These are phyloP conservation scores for Pulveroboletus ridleyi DNA, from an alignment of 1,284 basidiomycete species.

Conservation along the genomic window DNA sequence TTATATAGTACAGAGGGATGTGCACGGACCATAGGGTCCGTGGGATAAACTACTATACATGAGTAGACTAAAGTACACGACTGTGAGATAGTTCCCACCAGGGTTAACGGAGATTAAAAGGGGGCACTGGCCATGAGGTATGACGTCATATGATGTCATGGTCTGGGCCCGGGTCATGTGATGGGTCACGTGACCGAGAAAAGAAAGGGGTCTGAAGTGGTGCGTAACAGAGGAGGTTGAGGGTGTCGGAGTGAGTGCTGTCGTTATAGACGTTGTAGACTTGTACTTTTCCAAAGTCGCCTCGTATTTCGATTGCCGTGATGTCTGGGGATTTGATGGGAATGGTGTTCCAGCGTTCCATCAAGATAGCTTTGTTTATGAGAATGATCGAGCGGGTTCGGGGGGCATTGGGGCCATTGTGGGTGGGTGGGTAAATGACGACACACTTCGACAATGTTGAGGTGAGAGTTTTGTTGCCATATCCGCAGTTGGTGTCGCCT, in stretches of 20 bases:
- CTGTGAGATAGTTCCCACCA: too few relatives aligned
- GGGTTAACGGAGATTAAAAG: too few relatives aligned
- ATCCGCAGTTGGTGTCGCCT: not conserved
- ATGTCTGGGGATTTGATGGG: not conserved
- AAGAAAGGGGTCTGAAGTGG: too few relatives aligned
- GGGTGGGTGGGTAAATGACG: not conserved
- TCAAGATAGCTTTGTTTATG: not conserved
- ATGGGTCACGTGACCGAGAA: too few relatives aligned
- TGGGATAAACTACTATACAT: too few relatives aligned
- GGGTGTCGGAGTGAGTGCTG: not conserved
- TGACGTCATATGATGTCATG: too few relatives aligned
- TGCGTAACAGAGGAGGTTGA: not conserved
- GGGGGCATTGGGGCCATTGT: not conserved
- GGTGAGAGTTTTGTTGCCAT: constrained; percentile 3
- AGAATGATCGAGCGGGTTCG: not conserved
- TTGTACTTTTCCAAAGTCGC: not conserved
- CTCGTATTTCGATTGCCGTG: not conserved
- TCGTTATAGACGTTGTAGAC: not conserved
- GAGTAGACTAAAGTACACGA: too few relatives aligned
- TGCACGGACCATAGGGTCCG: too few relatives aligned
- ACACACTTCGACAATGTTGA: not conserved
- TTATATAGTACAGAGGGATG: too few relatives aligned
- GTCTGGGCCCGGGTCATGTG: too few relatives aligned
- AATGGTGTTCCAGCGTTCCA: not conserved
- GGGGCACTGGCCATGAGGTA: too few relatives aligned